Percentiles rank a stretch among this genome's conserved stretches.
These are phyloP conservation scores for Coniochaeta prunicola DNA, from an alignment of 2,329 filamentous ascomycete genomes.

Conservation along the genomic window DNA sequence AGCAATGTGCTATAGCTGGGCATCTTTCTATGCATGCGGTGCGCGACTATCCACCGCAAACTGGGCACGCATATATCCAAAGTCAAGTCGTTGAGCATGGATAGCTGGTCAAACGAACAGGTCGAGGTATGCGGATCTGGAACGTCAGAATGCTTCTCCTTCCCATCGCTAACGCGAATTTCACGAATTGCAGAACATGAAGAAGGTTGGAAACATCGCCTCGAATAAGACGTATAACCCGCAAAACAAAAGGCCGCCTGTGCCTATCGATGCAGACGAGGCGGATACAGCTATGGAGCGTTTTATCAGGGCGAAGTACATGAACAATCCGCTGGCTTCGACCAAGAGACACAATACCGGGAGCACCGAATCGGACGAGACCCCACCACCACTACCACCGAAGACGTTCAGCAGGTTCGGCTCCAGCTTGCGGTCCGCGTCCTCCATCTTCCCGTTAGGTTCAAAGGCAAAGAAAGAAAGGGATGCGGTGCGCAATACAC, in stretches of 20 bases:
- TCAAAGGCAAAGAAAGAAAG: slow-evolving; percentile 51
- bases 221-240: slow-evolving; percentile 91
- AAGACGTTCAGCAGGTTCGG: slow-evolving; percentile 58
- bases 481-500: slow-evolving; percentile 21
- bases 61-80: slow-evolving; percentile 97
- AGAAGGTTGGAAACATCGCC: slow-evolving; percentile 74
- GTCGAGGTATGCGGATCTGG: slow-evolving; percentile 63
- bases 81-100: slow-evolving; percentile 98
- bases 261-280: slow-evolving; percentile 87
- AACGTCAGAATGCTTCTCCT: background rate
- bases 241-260: slow-evolving; percentile 70
- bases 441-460: slow-evolving; percentile 61
- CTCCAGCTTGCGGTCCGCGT: slow-evolving; percentile 49
- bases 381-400: slow-evolving; percentile 53
- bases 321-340: slow-evolving; percentile 42
- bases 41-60: slow-evolving; percentile 90
- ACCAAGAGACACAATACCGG: slow-evolving; percentile 31
- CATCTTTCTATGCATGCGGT: slow-evolving; percentile 96
- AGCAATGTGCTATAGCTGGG: slow-evolving; percentile 57
- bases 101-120: slow-evolving; percentile 92
- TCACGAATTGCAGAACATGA: slow-evolving; percentile 76
- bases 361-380: slow-evolving; percentile 48
- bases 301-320: slow-evolving; percentile 92
- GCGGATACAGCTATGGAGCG: slow-evolving; percentile 91
- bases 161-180: slow-evolving; percentile 11